phyloP scores from a whole-genome alignment of 257 asterid genomes.

The Nicotiana undulata region DNA sequence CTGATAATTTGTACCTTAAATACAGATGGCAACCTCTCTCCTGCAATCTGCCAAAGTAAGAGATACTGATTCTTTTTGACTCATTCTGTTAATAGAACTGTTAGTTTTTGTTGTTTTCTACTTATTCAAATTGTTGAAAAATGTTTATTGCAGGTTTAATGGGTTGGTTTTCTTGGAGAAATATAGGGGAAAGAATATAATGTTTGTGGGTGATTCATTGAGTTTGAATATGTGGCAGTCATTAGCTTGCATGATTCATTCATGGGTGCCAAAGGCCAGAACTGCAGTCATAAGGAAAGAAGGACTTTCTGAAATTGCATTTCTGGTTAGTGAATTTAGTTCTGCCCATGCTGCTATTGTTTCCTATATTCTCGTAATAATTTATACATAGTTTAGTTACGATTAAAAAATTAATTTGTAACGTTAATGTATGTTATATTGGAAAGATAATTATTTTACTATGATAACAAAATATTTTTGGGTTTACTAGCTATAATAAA shows the following conservation, averaged over 20 bases:
- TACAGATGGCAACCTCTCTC: slow-evolving; percentile 93
- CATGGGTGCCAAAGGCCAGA: slow-evolving; percentile 53
- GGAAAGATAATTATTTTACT: neutral
- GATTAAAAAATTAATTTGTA: no score
- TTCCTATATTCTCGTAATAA: neutral
- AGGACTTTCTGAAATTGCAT: slow-evolving; percentile 40
- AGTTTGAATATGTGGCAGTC: slow-evolving; percentile 97
- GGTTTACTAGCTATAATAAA: neutral
- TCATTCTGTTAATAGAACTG: neutral
- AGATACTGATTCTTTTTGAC: neutral
- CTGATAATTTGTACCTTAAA: slow-evolving; percentile 65
- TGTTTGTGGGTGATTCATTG: slow-evolving; percentile 97
- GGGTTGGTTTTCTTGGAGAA: slow-evolving; percentile 71
- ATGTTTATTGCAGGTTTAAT: slow-evolving; percentile 51
- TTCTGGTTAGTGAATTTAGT: slow-evolving; percentile 40
- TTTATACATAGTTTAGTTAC: neutral
- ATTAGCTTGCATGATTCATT: slow-evolving; percentile 82
- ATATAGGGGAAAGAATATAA: slow-evolving; percentile 79
- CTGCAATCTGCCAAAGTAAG: slow-evolving; percentile 67
- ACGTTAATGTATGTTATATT: no score
- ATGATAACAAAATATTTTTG: neutral
- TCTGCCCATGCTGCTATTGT: neutral
- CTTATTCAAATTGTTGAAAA: neutral
- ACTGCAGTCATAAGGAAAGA: slow-evolving; percentile 34
- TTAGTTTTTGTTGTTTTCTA: neutral